These are phyloP conservation scores for Hansenula lynferdii DNA, from an alignment of 1,139 yeast genomes.

Conservation along the genomic window DNA sequence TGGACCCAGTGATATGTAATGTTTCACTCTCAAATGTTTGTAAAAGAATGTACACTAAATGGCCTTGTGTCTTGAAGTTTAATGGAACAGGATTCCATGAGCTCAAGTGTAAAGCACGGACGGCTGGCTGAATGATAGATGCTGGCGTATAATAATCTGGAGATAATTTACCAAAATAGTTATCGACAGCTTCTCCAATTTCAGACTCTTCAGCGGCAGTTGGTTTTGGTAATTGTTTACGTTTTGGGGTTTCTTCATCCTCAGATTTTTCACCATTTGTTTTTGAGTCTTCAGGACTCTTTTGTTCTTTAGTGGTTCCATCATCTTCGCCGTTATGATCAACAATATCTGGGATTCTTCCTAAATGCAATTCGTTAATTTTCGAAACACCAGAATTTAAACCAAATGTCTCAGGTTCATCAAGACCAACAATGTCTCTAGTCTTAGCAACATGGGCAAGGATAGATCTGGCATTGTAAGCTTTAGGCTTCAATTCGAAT, in stretches of 20 bases:
- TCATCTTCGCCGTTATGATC: conserved; percentile 13
- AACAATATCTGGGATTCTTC: conserved; percentile 1
- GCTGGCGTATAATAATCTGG: conserved; percentile 22
- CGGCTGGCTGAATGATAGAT: conserved; percentile 28
- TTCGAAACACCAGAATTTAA: conserved; percentile 37
- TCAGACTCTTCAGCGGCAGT: conserved; percentile 14
- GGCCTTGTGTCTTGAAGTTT: conserved; percentile 59
- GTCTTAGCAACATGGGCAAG: conserved; percentile 40
- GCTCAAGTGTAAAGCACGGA: conserved; percentile 59
- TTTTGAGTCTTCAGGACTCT: conserved; percentile 6
- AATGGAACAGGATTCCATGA: conserved; percentile 88
- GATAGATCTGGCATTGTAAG: conserved; percentile 43
- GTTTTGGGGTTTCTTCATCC: conserved; percentile 7
- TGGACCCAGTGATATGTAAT: conserved; percentile 71
- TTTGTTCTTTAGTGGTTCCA: conserved; percentile 10
- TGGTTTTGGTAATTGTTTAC: conserved; percentile 12
- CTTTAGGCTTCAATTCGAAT: conserved; percentile 33
- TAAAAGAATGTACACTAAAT: conserved; percentile 67
- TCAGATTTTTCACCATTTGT: conserved; percentile 5
- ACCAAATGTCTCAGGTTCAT: conserved; percentile 28
- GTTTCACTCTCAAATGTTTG: conserved; percentile 81
- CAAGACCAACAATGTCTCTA: conserved; percentile 42
- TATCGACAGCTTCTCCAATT: conserved; percentile 13
- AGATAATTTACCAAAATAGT: conserved; percentile 16
- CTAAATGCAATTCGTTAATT: conserved; percentile 27